These are phyloP conservation scores for Striga asiatica DNA, from an alignment of 257 asterid species.

Conservation along the genomic window DNA sequence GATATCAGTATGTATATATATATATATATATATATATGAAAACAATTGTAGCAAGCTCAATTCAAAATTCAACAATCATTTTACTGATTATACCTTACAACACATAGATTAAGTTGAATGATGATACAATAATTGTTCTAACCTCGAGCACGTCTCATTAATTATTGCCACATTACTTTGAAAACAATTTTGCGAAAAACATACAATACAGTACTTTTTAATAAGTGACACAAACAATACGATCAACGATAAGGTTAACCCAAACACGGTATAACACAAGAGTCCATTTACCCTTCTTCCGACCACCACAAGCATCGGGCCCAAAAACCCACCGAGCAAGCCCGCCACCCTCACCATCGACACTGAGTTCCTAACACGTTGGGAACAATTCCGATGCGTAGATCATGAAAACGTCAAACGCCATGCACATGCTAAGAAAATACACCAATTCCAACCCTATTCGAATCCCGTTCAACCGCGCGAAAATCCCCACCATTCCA, in stretches of 20 bases:
- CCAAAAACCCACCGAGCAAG: slow-evolving; percentile 40
- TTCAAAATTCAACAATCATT: no score
- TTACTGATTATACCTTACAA: no score
- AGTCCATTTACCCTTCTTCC: slow-evolving; percentile 32
- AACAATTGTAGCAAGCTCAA: no score
- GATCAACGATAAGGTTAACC: slow-evolving; percentile 26
- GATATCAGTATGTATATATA: no score
- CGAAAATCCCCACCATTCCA: slow-evolving; percentile 31
- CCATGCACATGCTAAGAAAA: slow-evolving; percentile 41
- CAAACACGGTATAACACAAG: slow-evolving; percentile 46
- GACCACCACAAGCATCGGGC: slow-evolving; percentile 43
- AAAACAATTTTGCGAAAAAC: no score
- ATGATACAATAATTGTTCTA: no score
- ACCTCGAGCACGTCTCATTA: no score
- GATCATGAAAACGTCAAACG: slow-evolving; percentile 31
- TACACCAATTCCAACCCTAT: slow-evolving; percentile 44
- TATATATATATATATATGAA: no score
- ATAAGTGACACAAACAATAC: no score
- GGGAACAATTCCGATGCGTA: slow-evolving; percentile 62
- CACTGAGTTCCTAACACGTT: slow-evolving; percentile 57
- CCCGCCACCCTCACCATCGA: slow-evolving; percentile 66
- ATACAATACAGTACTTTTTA: no score
- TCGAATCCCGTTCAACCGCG: slow-evolving; percentile 17
- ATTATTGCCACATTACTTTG: no score
- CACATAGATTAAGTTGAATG: no score